Evolutionary conservation across 116 monocot species (phyloP).

Genomic region (Papilionanthe hybrid): DNA sequence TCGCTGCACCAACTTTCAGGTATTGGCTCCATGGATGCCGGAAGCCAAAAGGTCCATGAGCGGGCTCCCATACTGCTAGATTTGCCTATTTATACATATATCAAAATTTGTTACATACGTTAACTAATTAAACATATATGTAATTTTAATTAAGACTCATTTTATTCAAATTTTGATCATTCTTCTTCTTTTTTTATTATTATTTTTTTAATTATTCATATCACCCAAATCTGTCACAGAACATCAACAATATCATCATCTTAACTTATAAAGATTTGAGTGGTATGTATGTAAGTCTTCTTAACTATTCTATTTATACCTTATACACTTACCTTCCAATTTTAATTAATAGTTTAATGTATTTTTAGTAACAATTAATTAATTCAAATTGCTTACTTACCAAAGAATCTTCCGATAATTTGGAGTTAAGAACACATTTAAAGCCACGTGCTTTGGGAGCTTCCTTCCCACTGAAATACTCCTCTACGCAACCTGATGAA

Average conservation of each 20-base stretch:
- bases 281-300: no score
- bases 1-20: slow-evolving; percentile 40
- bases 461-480: slow-evolving; percentile 29
- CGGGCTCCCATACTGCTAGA: slow-evolving; percentile 66
- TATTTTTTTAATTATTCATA: no score
- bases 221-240: no score
- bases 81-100: slow-evolving; percentile 30
- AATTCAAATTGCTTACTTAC: slow-evolving; percentile 18
- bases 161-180: neutral
- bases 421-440: slow-evolving; percentile 56
- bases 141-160: no score
- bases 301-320: no score
- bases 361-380: neutral
- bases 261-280: neutral
- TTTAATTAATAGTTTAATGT: no score
- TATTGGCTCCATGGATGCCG: slow-evolving; percentile 61
- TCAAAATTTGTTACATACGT: neutral
- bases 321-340: no score
- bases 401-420: slow-evolving; percentile 50
- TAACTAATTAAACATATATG: no score
- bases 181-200: no score
- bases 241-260: no score
- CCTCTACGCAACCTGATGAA: slow-evolving; percentile 25
- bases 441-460: slow-evolving; percentile 10
- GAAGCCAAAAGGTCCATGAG: slow-evolving; percentile 46